Evolutionary conservation across 108 stramenopile genomes (phyloP).

Genomic region (Cylindrotheca closterium): DNA sequence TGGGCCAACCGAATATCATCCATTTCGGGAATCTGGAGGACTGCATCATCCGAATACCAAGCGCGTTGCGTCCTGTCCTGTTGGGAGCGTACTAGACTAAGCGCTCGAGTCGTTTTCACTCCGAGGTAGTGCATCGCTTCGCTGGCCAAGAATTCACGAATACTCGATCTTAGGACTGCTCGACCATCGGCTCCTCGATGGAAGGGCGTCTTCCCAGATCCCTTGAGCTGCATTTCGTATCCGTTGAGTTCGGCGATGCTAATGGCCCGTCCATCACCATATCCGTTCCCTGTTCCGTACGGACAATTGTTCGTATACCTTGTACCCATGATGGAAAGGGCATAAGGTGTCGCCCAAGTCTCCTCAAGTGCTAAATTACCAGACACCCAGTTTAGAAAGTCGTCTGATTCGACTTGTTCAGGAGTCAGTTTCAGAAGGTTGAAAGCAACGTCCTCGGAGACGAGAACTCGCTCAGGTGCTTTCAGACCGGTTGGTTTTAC

Average conservation of each 20-base stretch:
- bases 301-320: slow-evolving; percentile 78
- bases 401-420: slow-evolving; percentile 45
- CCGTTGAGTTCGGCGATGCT: slow-evolving; percentile 66
- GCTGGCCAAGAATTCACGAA: slow-evolving; percentile 93
- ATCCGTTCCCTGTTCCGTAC: slow-evolving; percentile 84
- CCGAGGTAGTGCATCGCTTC: slow-evolving; percentile 96
- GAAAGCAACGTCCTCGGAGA: slow-evolving; percentile 42
- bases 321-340: slow-evolving; percentile 80
- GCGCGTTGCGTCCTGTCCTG: slow-evolving; percentile 58
- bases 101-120: slow-evolving; percentile 87
- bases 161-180: slow-evolving; percentile 89
- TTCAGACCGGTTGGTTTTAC: slow-evolving; percentile 66
- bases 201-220: slow-evolving; percentile 94
- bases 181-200: slow-evolving; percentile 94
- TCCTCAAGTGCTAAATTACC: slow-evolving; percentile 58
- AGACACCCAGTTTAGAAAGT: slow-evolving; percentile 66
- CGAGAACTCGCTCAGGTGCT: slow-evolving; percentile 60
- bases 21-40: slow-evolving; percentile 39
- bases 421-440: slow-evolving; percentile 43
- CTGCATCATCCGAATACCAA: slow-evolving; percentile 65
- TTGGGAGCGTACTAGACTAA: slow-evolving; percentile 64
- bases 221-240: slow-evolving; percentile 96
- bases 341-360: slow-evolving; percentile 89
- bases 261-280: slow-evolving; percentile 90
- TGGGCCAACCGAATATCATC: slow-evolving; percentile 77